These are phyloP conservation scores for Colletotrichum orbiculare DNA, from an alignment of 2,329 filamentous ascomycete species.

Conservation along the genomic window DNA sequence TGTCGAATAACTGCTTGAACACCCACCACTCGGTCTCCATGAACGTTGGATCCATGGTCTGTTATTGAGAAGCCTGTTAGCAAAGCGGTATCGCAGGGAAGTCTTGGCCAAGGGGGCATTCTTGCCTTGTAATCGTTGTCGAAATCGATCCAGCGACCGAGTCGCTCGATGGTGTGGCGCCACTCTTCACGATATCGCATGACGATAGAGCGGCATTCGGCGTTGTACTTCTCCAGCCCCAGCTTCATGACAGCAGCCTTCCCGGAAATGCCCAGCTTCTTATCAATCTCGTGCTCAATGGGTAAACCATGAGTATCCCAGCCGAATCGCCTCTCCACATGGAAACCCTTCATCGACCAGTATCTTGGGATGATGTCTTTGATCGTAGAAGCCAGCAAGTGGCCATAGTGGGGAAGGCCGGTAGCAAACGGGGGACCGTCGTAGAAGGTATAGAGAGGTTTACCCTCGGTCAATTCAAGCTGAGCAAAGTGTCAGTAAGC, in stretches of 20 bases:
- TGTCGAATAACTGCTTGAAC: conserved; percentile 92
- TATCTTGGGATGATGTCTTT: conserved; percentile 97
- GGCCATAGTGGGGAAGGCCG: conserved; percentile 73
- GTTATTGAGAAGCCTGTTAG: conserved; percentile 36
- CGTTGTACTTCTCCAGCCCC: conserved; percentile 90
- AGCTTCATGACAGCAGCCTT: conserved; percentile 88
- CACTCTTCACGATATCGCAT: conserved; percentile 92
- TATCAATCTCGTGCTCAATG: conserved; percentile 98
- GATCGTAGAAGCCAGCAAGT: conserved; percentile 91
- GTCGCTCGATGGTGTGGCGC: conserved; percentile 85
- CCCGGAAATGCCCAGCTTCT: conserved; percentile 89
- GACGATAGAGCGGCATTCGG: conserved; percentile 90
- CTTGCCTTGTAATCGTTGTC: conserved; percentile 93
- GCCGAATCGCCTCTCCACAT: conserved; percentile 92
- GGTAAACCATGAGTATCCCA: conserved; percentile 96
- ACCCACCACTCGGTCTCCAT: conserved; percentile 99
- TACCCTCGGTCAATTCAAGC: conserved; percentile 83
- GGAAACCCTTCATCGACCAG: conserved; percentile 96
- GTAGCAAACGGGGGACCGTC: conserved; percentile 86
- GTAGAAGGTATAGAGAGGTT: conserved; percentile 93
- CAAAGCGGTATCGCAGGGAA: background rate
- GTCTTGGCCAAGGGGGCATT: background rate
- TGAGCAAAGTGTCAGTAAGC: conserved; percentile 41
- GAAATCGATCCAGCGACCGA: conserved; percentile 97
- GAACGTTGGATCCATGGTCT: conserved; percentile 94